A percentile compares a stretch with the other conserved stretches of the same genome.
Evolutionary conservation across 148 eudicot genomes (phyloP).

Genomic region (Rhododendron kiyosumense): DNA sequence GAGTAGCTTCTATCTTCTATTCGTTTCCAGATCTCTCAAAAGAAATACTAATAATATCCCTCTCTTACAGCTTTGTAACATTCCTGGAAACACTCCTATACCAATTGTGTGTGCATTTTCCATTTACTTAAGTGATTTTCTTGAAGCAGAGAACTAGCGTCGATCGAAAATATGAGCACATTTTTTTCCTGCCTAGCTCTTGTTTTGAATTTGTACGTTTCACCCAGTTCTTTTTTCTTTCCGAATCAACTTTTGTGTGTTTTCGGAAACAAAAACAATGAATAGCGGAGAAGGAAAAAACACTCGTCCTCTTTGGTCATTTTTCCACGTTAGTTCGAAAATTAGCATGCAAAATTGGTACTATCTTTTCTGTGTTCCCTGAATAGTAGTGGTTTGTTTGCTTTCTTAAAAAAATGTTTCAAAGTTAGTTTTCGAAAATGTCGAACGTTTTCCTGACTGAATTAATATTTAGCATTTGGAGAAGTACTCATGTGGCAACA

Average conservation of each 20-base stretch:
- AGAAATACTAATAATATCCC: no score
- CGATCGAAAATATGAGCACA: neutral
- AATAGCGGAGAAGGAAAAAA: neutral
- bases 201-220: neutral
- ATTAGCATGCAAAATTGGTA: neutral
- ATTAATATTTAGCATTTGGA: neutral
- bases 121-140: neutral
- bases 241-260: neutral
- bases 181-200: neutral
- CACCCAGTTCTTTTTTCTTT: neutral
- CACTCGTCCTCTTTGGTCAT: neutral
- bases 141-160: neutral
- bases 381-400: neutral
- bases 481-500: neutral
- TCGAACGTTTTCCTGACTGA: neutral
- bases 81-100: neutral
- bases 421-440: neutral
- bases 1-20: neutral
- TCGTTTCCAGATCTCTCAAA: neutral
- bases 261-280: neutral
- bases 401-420: neutral
- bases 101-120: neutral
- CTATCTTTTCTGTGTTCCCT: neutral
- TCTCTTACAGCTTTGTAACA: neutral
- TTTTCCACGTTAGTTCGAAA: neutral